Evolutionary conservation across 2,329 filamentous ascomycete genomes (phyloP).

Genomic region (Aureobasidium namibiae): DNA sequence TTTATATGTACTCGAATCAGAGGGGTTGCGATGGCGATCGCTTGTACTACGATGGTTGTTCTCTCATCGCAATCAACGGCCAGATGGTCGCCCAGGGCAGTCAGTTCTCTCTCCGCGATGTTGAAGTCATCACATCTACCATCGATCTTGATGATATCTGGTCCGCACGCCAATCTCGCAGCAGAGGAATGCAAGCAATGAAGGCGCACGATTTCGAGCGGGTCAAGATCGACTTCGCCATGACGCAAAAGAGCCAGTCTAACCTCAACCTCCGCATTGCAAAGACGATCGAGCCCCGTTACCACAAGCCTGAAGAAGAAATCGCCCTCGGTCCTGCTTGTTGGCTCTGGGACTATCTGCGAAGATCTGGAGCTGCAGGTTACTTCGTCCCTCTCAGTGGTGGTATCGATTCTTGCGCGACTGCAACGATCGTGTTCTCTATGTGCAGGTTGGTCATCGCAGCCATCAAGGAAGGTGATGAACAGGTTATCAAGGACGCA

Average conservation of each 20-base stretch:
- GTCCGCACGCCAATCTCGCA: conserved; percentile 48
- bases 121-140: conserved; percentile 48
- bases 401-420: conserved; percentile 54
- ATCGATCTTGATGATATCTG: conserved; percentile 62
- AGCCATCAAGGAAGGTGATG: conserved; percentile 42
- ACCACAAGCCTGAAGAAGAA: conserved; percentile 57
- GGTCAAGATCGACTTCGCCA: conserved; percentile 36
- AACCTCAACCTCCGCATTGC: conserved; percentile 17
- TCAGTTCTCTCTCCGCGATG: conserved; percentile 55
- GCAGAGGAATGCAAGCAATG: conserved; percentile 52
- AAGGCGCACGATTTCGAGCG: conserved; percentile 37
- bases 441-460: conserved; percentile 48
- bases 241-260: conserved; percentile 25
- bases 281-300: conserved; percentile 39
- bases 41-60: conserved; percentile 54
- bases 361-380: conserved; percentile 44
- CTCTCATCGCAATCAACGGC: conserved; percentile 56
- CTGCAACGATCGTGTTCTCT: conserved; percentile 39
- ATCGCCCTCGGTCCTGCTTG: conserved; percentile 57
- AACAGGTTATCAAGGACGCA: conserved; percentile 48
- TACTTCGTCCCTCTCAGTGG: conserved; percentile 52
- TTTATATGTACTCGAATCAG: conserved; percentile 58
- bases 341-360: conserved; percentile 59
- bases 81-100: conserved; percentile 56
- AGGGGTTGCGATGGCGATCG: conserved; percentile 50